These are phyloP conservation scores for Tuber calosporum DNA, from an alignment of 495 filamentous ascomycete species.

Conservation along the genomic window DNA sequence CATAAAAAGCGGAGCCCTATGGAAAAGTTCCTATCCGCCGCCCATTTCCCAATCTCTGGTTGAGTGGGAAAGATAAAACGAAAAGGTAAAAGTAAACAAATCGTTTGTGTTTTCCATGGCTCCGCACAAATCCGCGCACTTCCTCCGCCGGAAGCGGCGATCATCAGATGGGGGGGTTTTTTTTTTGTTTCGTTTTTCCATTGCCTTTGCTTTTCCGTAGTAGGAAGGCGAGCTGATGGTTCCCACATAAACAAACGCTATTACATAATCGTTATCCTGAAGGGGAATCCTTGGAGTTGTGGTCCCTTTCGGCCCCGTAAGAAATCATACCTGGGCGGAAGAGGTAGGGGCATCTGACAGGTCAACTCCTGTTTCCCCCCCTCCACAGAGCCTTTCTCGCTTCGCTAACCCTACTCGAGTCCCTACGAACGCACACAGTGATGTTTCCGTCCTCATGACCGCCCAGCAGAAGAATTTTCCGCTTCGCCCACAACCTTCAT, in stretches of 20 bases:
- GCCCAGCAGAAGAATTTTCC: constrained; percentile 35
- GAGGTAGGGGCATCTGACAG: constrained; percentile 32
- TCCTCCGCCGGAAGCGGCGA: background rate
- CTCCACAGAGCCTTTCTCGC: constrained; percentile 10
- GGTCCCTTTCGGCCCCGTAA: constrained; percentile 12
- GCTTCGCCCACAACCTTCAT: constrained; percentile 26
- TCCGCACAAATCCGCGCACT: background rate
- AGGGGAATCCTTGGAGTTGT: constrained; percentile 12
- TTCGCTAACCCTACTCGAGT: constrained; percentile 14
- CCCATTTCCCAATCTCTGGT: background rate
- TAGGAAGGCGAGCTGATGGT: constrained; percentile 19
- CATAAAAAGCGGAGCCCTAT: constrained; percentile 19
- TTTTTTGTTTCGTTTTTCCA: background rate
- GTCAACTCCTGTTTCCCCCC: constrained; percentile 35
- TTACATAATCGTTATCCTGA: constrained; percentile 29
- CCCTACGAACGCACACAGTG: constrained; percentile 16
- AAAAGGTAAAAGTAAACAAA: background rate
- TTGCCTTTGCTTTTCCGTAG: background rate
- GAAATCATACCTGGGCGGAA: background rate
- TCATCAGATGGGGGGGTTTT: background rate
- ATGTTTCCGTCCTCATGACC: constrained; percentile 35
- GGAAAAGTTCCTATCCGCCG: background rate
- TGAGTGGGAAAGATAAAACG: background rate
- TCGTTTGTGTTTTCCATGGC: background rate
- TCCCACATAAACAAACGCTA: constrained; percentile 16